Conservation (phyloP, 805 yeast genomes). For the Kregervanrija delftensis region DNA sequence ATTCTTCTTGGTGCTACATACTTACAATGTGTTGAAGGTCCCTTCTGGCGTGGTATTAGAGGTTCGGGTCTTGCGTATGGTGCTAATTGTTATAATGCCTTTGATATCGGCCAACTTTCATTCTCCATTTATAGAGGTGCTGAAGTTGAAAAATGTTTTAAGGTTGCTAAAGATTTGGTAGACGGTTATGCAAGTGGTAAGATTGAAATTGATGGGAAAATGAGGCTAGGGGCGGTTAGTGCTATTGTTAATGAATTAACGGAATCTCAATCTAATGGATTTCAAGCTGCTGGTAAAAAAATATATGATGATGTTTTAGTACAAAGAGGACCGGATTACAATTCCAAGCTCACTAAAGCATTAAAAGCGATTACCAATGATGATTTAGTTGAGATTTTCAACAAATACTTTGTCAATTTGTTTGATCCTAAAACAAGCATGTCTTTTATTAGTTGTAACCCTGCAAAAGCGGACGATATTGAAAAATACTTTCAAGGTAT, state of each 20-base stretch:
- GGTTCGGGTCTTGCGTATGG: constrained; percentile 95
- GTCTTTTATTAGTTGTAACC: constrained; percentile 69
- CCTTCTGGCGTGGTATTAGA: constrained; percentile 92
- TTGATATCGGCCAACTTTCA: constrained; percentile 61
- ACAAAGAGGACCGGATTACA: constrained; percentile 65
- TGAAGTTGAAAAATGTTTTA: constrained; percentile 58
- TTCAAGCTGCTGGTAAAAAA: constrained; percentile 58
- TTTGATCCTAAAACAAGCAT: constrained; percentile 52
- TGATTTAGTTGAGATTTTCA: constrained; percentile 44
- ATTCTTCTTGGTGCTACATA: constrained; percentile 69
- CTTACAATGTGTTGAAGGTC: constrained; percentile 87
- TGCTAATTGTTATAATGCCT: constrained; percentile 50
- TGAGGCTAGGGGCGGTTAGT: constrained; percentile 69
- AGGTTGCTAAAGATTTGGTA: constrained; percentile 60
- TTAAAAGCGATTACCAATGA: constrained; percentile 47
- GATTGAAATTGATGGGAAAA: constrained; percentile 45
- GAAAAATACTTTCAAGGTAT: constrained; percentile 34
- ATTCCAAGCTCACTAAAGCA: constrained; percentile 42
- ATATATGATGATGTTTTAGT: constrained; percentile 60
- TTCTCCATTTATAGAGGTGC: constrained; percentile 77
- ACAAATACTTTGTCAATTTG: constrained; percentile 55
- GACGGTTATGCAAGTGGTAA: constrained; percentile 50
- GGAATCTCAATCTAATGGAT: constrained; percentile 54
- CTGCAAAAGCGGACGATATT: constrained; percentile 47
- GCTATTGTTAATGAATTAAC: constrained; percentile 70